Base-by-base conservation (phyloP, 2,329 filamentous ascomycete species). In the Coleophoma crateriformis region DNA sequence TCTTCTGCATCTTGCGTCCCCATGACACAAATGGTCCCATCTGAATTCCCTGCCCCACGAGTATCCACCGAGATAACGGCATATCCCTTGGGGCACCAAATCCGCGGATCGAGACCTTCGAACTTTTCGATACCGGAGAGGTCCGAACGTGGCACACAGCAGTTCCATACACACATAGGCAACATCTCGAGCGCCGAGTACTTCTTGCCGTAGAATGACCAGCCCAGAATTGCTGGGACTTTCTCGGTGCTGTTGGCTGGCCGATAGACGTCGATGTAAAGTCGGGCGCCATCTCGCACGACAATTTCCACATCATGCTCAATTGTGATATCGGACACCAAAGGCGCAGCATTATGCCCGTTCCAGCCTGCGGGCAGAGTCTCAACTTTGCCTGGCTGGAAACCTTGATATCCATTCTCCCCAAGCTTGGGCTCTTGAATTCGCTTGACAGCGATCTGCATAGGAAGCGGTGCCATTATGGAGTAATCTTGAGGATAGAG, bases 1-100 rank as follows among this genome's bases (percentile, higher is more conserved):
- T 64, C 62, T 27, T 59, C 47, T 12, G 49, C 61, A 39, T 63
- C 60, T 35, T 57, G 55, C 1, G 46, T 41, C 2, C 61, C 61
- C 51, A 46, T 52, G 13, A 56, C 49, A 40, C n/a, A 27, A 44
- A 59, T 50, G 37, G 45, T 42, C 13, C 60, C 60, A 15, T 61
- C 59, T 11, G 48, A 53, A 46, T 60, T 47, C 4, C 50, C 47
- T 7, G 53, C 41, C 4, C 60, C 60, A n/a, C 60, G 50, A 19
- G 51, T 17, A 46, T 63, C 59, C 11, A 55, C 46, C 39, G 58
- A 59, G 37, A 63, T 43, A 33, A 63, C 46, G 7, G 59, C 60
- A 40, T 62, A 62, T 17, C 59, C 60, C 6, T 46, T 40, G 1
- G 52, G 45, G 4, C 55, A 53, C 58, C 58, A 63, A 13, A 58